Base-by-base conservation (phyloP, 1,284 basidiomycete species). In the Gymnopus androsaceus region DNA sequence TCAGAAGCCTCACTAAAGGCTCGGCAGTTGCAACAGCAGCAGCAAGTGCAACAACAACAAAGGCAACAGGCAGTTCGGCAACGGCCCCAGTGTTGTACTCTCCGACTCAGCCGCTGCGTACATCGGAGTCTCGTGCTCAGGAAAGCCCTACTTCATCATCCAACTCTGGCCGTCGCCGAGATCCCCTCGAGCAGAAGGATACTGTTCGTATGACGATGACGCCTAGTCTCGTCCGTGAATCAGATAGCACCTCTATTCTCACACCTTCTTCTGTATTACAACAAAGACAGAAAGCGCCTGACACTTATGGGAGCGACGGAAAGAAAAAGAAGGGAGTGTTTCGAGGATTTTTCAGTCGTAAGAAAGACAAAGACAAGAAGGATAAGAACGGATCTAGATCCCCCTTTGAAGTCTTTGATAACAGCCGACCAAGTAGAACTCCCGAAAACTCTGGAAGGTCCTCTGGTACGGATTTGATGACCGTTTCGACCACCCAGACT, bases 141-240 rank as follows among this genome's bases (percentile, higher is more conserved):
- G 66, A 66, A 33, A 56, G 55, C 19, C 55, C 64, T 28, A 53
- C 51, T 3, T 53, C 51, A n/a, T n/a, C n/a, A 4, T 53, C 51
- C 5, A 45, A 44, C 28, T 53, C 51, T 2, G 51, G 42, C 7
- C 51, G 46, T 37, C 51, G 44, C 14, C 51, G 51, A 8, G 54
- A 56, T 45, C 54, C 54, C 21, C 34, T 56, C 6, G 54, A 53
- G 33, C 49, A 48, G 36, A 44, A 75, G 1, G 90, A 88, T 63
- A 92, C 90, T 3, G 79, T 81, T 54, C 87, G 90, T 62, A 76
- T 93, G 55, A 87, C 85, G 1, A 86, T 82, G 49, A 94, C 92
- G 0, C 92, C 92, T 1, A 74, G 81, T 2, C 85, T 94, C 36
- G 89, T 85, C 12, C 82, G 85, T 8, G 83, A 83, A 17, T 69